Evolutionary conservation across 129 eudicot genomes (phyloP).

Genomic region (Flaveria bidentis): DNA sequence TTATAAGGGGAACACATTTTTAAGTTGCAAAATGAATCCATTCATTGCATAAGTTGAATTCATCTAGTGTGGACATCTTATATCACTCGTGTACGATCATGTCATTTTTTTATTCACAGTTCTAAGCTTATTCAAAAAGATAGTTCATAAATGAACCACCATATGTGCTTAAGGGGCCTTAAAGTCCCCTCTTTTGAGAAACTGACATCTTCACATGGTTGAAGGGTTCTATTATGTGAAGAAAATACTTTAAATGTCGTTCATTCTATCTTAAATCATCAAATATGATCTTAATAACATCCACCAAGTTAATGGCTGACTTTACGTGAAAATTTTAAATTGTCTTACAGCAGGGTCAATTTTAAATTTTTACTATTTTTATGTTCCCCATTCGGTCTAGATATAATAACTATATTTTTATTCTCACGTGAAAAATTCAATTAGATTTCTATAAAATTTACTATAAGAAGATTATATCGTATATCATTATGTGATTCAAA

Average conservation of each 20-base stretch:
- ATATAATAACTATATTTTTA: neutral
- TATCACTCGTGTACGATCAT: neutral
- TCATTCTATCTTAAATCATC: neutral
- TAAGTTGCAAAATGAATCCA: neutral
- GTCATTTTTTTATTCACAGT: neutral
- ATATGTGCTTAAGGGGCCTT: neutral
- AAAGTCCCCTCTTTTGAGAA: neutral
- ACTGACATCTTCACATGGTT: neutral
- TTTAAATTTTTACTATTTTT: neutral
- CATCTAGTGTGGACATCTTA: neutral
- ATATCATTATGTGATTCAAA: neutral
- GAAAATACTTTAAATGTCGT: neutral
- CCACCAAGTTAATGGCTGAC: neutral
- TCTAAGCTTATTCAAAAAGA: neutral
- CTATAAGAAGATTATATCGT: slow-evolving; percentile 2
- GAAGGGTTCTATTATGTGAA: neutral
- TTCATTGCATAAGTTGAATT: neutral
- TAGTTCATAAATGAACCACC: neutral
- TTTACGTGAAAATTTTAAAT: neutral
- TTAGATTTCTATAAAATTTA: neutral
- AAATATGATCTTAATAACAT: slow-evolving; percentile 3
- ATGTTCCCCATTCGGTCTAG: neutral
- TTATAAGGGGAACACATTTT: neutral
- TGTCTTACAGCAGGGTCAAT: neutral
- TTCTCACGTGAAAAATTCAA: neutral